A percentile compares a stretch with the other conserved stretches of the same genome.
These are phyloP conservation scores for Leccinum disarticulatum DNA, from an alignment of 768 basidiomycete genomes.

Conservation along the genomic window DNA sequence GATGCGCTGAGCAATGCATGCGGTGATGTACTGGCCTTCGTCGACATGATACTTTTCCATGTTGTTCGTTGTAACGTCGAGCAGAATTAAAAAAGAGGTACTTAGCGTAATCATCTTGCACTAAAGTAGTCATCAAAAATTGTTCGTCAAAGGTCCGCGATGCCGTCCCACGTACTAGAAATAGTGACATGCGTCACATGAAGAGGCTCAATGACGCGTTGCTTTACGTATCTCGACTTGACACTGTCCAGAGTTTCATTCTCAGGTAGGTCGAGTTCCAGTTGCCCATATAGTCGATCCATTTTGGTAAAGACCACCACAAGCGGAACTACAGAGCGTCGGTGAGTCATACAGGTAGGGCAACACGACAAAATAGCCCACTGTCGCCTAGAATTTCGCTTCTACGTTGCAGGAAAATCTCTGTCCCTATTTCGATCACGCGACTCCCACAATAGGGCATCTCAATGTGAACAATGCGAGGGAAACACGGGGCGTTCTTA, in stretches of 20 bases:
- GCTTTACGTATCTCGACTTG: background rate
- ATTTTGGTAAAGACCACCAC: background rate
- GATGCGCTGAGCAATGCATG: background rate
- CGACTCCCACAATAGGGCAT: background rate
- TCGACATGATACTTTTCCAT: background rate
- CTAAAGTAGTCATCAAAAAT: background rate
- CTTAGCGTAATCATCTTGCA: background rate
- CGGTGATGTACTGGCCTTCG: background rate
- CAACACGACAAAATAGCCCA: background rate
- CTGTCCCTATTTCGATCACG: fast-evolving
- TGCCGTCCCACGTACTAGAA: background rate
- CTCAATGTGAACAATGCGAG: background rate
- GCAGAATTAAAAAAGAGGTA: fast-evolving
- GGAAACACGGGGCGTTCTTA: no score
- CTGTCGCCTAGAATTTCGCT: background rate
- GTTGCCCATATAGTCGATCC: background rate
- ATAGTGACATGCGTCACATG: background rate
- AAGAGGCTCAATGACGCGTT: no score
- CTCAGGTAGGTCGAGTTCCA: fast-evolving
- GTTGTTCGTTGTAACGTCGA: fast-evolving
- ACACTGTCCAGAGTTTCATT: background rate
- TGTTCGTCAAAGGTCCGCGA: background rate
- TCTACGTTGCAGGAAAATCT: background rate
- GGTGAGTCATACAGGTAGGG: background rate
- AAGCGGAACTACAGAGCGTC: background rate